Percentiles rank a stretch among this genome's conserved stretches.
These are phyloP conservation scores for Rhododendron ovatum DNA, from an alignment of 148 eudicot genomes.

Conservation along the genomic window DNA sequence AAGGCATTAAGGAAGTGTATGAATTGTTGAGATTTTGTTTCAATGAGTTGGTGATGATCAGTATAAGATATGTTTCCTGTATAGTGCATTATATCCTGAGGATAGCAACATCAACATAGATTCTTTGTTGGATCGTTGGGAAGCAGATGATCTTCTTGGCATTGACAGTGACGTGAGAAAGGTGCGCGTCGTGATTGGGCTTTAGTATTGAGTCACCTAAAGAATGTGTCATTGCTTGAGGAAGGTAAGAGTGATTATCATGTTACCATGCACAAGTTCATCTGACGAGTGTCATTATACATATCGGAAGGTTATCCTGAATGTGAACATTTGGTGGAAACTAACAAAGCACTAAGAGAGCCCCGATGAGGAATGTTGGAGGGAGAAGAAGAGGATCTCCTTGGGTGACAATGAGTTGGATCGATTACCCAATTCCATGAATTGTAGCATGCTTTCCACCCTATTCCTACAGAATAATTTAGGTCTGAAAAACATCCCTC, in stretches of 20 bases:
- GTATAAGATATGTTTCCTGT: slow-evolving; percentile 10
- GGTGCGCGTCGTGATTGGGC: not conserved
- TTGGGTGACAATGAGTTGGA: not conserved
- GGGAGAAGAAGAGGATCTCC: slow-evolving; percentile 11
- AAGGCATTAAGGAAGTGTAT: not conserved
- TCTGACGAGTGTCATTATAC: slow-evolving; percentile 4
- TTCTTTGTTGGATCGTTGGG: slow-evolving; percentile 5
- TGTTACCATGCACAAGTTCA: slow-evolving; percentile 14
- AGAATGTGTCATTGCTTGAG: too few species aligned
- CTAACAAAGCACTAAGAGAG: not conserved
- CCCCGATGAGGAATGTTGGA: not conserved
- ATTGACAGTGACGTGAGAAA: not conserved
- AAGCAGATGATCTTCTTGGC: slow-evolving; percentile 1
- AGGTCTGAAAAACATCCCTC: not conserved
- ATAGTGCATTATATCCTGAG: slow-evolving; percentile 14
- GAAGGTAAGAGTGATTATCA: not conserved
- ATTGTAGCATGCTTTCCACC: slow-evolving; percentile 15
- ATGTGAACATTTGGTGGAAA: not conserved
- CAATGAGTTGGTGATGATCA: not conserved
- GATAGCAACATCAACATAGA: slow-evolving; percentile 6
- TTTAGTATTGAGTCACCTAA: not conserved
- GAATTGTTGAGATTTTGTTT: slow-evolving; percentile 5
- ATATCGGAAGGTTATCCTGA: not conserved
- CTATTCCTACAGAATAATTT: slow-evolving; percentile 16
- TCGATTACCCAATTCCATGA: not conserved